Percentiles rank a stretch among this genome's conserved stretches.
phyloP scores from a whole-genome alignment of 805 yeast genomes.

The Candida xiaguanensis region DNA sequence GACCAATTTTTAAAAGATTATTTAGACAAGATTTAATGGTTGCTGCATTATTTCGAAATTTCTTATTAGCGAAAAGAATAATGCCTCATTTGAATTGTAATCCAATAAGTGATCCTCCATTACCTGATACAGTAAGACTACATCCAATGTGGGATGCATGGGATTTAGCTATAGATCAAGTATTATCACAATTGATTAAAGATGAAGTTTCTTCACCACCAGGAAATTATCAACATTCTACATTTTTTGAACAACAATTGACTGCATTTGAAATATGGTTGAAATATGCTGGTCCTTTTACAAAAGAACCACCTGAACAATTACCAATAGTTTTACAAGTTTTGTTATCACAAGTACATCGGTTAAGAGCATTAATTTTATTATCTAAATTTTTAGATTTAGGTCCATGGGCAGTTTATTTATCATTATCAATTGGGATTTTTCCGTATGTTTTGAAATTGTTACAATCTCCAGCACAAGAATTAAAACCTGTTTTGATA shows the following conservation, averaged over 20 bases:
- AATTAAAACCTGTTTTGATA: conserved; percentile 86
- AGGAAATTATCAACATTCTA: conserved; percentile 82
- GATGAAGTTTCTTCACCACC: conserved; percentile 16
- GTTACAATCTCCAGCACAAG: conserved; percentile 92
- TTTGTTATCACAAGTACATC: conserved; percentile 86
- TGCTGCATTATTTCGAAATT: conserved; percentile 92
- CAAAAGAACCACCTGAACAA: conserved; percentile 89
- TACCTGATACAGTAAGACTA: conserved; percentile 74
- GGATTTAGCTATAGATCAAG: conserved; percentile 96
- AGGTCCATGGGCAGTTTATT: conserved; percentile 97
- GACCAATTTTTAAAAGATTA: conserved; percentile 82
- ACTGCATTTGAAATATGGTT: conserved; percentile 98
- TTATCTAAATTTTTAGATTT: conserved; percentile 83
- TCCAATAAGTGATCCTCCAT: conserved; percentile 89
- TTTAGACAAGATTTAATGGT: conserved; percentile 96
- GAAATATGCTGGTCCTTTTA: conserved; percentile 75
- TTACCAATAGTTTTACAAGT: conserved; percentile 92
- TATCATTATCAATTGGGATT: conserved; percentile 90
- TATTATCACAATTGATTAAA: conserved; percentile 65
- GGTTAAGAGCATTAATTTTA: conserved; percentile 81
- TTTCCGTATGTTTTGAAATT: conserved; percentile 91
- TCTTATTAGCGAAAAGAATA: conserved; percentile 83
- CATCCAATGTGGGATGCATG: conserved; percentile 98
- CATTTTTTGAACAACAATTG: conserved; percentile 92
- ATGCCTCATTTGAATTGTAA: conserved; percentile 93